Conservation (phyloP, 768 basidiomycete species). For the Boletus eberwhitei region DNA sequence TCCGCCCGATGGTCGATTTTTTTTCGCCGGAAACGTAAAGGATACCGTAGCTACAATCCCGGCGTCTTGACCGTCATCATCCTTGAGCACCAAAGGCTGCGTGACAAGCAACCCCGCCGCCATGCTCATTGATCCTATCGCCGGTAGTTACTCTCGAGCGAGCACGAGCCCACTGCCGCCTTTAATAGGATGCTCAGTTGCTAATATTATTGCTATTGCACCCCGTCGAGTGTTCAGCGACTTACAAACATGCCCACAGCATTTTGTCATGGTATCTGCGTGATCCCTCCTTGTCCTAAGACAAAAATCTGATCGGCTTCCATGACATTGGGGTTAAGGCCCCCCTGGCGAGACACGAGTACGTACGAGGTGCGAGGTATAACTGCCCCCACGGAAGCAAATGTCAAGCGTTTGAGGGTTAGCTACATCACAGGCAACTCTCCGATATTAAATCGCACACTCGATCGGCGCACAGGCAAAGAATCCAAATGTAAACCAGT, state of each 20-base stretch:
- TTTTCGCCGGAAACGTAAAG: constrained; percentile 12
- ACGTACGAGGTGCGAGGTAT: constrained; percentile 9
- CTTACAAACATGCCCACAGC: not conserved
- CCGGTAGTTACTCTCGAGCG: not conserved
- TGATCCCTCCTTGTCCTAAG: constrained; percentile 8
- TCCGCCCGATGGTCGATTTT: not conserved
- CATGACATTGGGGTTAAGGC: not conserved
- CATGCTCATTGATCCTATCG: not conserved
- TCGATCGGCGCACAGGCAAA: constrained; percentile 24
- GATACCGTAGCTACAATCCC: not conserved
- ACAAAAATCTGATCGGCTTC: constrained; percentile 2
- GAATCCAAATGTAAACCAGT: constrained; percentile 2
- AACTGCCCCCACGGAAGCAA: constrained; percentile 10
- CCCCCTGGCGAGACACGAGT: constrained; percentile 8
- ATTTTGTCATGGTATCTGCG: constrained; percentile 9
- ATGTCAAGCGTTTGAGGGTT: constrained; percentile 4
- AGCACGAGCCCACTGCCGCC: not conserved
- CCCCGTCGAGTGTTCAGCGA: constrained; percentile 3
- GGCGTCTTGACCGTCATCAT: not conserved
- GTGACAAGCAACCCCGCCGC: not conserved
- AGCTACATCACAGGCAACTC: constrained; percentile 9
- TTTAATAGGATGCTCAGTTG: constrained; percentile 10
- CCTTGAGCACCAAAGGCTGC: not conserved
- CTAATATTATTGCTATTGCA: constrained; percentile 13
- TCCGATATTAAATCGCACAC: constrained; percentile 22